A percentile compares a stretch with the other conserved stretches of the same genome.
phyloP scores from a whole-genome alignment of 2,329 filamentous ascomycete species.

The Claviceps pazoutovae region DNA sequence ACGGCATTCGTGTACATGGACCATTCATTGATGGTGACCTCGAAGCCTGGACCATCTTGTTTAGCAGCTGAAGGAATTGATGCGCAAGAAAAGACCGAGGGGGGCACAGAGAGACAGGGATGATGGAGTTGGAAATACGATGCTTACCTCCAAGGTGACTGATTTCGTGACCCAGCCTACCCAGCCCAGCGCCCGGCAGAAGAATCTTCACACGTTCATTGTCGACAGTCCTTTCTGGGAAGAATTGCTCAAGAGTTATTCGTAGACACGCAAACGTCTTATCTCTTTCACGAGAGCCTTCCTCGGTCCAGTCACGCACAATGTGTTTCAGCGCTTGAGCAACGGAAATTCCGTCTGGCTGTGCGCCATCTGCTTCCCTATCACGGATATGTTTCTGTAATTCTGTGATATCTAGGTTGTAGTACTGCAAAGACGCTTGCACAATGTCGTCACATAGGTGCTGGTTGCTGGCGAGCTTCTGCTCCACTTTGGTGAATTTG shows the following conservation, averaged over 20 bases:
- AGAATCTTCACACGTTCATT: slow-evolving; percentile 23
- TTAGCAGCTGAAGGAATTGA: neutral
- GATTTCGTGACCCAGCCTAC: slow-evolving; percentile 37
- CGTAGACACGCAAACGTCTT: slow-evolving; percentile 27
- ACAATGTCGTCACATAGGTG: slow-evolving; percentile 32
- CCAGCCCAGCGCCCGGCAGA: slow-evolving; percentile 39
- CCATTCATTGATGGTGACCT: slow-evolving; percentile 44
- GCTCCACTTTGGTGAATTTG: slow-evolving; percentile 31
- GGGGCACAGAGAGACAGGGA: neutral
- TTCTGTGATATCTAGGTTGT: slow-evolving; percentile 28
- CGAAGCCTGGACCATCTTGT: slow-evolving; percentile 21
- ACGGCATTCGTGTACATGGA: slow-evolving; percentile 42
- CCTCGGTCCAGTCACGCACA: slow-evolving; percentile 40
- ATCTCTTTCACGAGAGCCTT: slow-evolving; percentile 31
- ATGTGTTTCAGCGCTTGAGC: slow-evolving; percentile 42
- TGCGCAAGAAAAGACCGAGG: neutral
- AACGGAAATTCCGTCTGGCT: slow-evolving; percentile 32
- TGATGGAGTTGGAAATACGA: too few relatives aligned
- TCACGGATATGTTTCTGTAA: slow-evolving; percentile 27
- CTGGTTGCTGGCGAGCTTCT: slow-evolving; percentile 30
- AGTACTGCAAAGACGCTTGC: slow-evolving; percentile 29
- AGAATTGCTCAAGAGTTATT: slow-evolving; percentile 17
- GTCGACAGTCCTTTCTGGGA: slow-evolving; percentile 12
- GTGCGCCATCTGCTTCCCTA: slow-evolving; percentile 21
- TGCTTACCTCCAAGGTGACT: slow-evolving; percentile 24